Evolutionary conservation across 2,329 filamentous ascomycete species (phyloP).

Genomic region (Thielaviopsis populi): DNA sequence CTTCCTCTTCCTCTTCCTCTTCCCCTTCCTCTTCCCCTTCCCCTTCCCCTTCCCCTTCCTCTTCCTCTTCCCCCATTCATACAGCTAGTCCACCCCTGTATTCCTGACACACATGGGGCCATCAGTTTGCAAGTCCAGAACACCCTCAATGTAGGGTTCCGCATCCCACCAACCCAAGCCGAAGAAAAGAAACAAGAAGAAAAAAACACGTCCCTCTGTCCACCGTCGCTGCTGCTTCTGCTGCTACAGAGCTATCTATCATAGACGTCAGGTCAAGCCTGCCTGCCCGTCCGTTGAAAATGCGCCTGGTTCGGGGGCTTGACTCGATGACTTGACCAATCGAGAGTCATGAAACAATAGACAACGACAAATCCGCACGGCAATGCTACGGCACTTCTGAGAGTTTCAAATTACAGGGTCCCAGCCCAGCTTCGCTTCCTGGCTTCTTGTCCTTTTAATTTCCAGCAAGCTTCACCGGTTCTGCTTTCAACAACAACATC

Average conservation of each 20-base stretch:
- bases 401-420: not conserved
- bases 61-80: too few relatives aligned
- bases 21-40: too few relatives aligned
- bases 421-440: not conserved
- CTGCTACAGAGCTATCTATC: not conserved
- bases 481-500: not conserved
- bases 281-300: not conserved
- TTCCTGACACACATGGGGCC: too few relatives aligned
- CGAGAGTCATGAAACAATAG: not conserved
- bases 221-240: too few relatives aligned
- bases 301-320: not conserved
- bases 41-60: too few relatives aligned
- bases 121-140: not conserved
- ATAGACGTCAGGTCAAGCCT: not conserved
- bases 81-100: too few relatives aligned
- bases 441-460: not conserved
- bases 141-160: not conserved
- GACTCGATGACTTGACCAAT: not conserved
- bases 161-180: not conserved
- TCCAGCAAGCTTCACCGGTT: not conserved
- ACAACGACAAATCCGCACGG: not conserved
- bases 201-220: too few relatives aligned
- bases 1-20: too few relatives aligned
- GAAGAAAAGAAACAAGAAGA: too few relatives aligned
- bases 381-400: not conserved